Conservation (phyloP, 1,284 basidiomycete genomes). For the Boletus smithii region DNA sequence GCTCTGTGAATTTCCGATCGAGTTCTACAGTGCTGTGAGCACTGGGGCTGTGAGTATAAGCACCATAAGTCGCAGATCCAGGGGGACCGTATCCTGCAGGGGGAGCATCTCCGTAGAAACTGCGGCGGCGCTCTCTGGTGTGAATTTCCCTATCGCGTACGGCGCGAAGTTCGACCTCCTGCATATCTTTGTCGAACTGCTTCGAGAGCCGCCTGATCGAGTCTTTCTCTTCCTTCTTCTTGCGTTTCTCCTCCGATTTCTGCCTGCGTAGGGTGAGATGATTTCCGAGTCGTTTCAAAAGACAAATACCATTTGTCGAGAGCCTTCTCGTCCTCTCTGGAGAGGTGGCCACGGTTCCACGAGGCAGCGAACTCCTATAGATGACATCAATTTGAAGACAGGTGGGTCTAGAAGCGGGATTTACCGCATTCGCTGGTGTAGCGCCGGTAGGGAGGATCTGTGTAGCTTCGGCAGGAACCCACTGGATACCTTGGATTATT, state of each 20-base stretch:
- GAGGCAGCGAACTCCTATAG: conserved; percentile 56
- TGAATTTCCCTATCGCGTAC: conserved; percentile 53
- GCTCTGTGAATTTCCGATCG: conserved; percentile 32
- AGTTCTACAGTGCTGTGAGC: conserved; percentile 18
- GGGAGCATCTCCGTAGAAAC: conserved; percentile 33
- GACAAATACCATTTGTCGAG: conserved; percentile 49
- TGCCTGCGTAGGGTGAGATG: conserved; percentile 41
- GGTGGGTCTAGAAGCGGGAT: conserved; percentile 14
- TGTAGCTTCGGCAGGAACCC: conserved; percentile 68
- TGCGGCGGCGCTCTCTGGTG: conserved; percentile 33
- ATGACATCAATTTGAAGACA: conserved; percentile 6
- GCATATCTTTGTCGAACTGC: conserved; percentile 40
- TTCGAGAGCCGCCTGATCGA: conserved; percentile 50
- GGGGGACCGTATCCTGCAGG: conserved; percentile 24
- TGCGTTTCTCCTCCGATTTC: conserved; percentile 54
- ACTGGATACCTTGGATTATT: conserved; percentile 67
- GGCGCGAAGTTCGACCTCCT: conserved; percentile 51
- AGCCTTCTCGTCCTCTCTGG: conserved; percentile 41
- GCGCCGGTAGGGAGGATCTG: conserved; percentile 55
- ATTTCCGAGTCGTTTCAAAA: conserved; percentile 1
- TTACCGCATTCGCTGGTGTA: conserved; percentile 54
- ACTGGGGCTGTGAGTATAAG: conserved; percentile 28
- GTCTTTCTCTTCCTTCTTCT: conserved; percentile 55
- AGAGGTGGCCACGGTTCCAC: conserved; percentile 46
- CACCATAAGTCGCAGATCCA: conserved; percentile 21